Base-by-base conservation (phyloP, 73 alveolate species). In the Breviolum minutum region DNA sequence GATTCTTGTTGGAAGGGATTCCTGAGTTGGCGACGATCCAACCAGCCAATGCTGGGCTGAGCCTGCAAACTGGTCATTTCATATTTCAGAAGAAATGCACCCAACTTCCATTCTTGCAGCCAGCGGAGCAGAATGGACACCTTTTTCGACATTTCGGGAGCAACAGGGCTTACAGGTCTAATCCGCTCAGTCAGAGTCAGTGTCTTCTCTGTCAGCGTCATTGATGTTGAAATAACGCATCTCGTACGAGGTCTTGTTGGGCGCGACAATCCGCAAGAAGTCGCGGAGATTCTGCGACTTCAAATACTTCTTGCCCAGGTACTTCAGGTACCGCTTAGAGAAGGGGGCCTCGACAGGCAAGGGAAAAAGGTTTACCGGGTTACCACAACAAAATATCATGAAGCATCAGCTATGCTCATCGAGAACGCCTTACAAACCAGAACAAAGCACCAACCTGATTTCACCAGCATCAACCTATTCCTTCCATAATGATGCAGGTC, bases 221-320 rank as follows among this genome's bases (percentile, higher is more conserved):
- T 95, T 99, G 99, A 95, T 90, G 95, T 99, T 95, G 99, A 99
- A 99, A 94, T 99, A 99, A 54, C 95, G 89, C 94, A 95, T 29
- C 68, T 99, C 99, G 91, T 99, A 99, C 60, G 99, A 61, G 91
- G 62, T 95, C 66, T 99, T 99, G 93, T 94, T 89, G 66, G 91
- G 87, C 48, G 99, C 99, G 27, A 99, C 80, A 69, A 99, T 97
- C 80, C 99, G 95, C 74, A 99, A 80, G 99, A 95, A 99, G 85
- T 99, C 99, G 69, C 99, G 99, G 60, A 99, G 99, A 54, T 95
- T 95, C 96, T 99, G 99, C 89, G 95, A 84, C 99, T 99, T 99
- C 85, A 99, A 63, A 98, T 99, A 99, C 99, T 99, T 99, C 99
- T 99, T 99, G 96, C 99, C 96, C 99, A 99, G 79, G 99, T 99